Evolutionary conservation across 495 filamentous ascomycete species (phyloP), one percentile per base, ranked within the genome.

Genomic region (Penicillium daleae): DNA sequence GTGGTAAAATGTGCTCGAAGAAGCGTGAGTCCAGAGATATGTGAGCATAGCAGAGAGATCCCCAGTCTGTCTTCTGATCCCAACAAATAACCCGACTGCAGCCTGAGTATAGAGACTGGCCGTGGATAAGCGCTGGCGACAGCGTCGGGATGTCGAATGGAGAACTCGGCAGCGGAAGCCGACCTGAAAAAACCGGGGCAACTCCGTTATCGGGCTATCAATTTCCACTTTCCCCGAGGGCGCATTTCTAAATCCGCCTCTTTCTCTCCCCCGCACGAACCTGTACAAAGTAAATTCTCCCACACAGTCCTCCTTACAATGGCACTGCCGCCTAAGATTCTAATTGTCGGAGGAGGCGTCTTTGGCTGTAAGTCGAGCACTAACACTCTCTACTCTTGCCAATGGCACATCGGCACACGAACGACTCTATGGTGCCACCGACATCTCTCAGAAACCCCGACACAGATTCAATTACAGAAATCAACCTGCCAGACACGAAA

Each of bases 271-370:
- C 51, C n/a, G 21, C 31, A 27, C 31, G 27, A 54, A 54, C 51
- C 31, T 22, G 22, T 40, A 27, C 33, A 39, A 7, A 6, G 24
- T 42, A 8, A 24, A 21, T 35, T 54, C 48, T 27, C 13, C 8
- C 7, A 29, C 26, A 32, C 26, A 21, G 22, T 19, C 19, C 7
- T 33, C n/a, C 4, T 44, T 17, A 62, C 50, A 56, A 81, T 81
- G 79, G 68, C 74, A 37, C 60, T 81, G 40, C 78, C 79, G 6
- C 52, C 66, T 9, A 86, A 84, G 32, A 87, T 93, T 62, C 78
- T 93, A 55, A 91, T 94, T 60, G 76, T 93, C 12, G 91, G 91
- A 63, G 86, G 88, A 50, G 91, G 91, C 51, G 87, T 92, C 61
- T 93, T 93, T 63, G 91, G 91, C 66, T 82, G 84, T 86, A 68